Evolutionary conservation across 2,329 filamentous ascomycete species (phyloP).

Genomic region (Taxawa tesnikishii): DNA sequence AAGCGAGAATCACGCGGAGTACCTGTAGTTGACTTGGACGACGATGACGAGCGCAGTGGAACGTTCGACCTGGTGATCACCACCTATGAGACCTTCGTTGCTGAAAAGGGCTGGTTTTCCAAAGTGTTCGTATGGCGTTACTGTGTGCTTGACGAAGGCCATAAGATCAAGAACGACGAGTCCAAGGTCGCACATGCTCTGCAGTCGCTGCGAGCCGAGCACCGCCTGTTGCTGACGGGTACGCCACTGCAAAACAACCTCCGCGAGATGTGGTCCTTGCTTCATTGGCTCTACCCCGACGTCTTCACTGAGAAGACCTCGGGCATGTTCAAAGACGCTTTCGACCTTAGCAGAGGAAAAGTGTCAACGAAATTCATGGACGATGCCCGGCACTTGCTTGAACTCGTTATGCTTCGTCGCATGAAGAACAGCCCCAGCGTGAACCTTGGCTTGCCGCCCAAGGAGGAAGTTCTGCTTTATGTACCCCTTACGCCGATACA

Average conservation of each 20-base stretch:
- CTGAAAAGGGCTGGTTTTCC: conserved; percentile 37
- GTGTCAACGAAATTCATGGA: conserved; percentile 42
- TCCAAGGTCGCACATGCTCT: conserved; percentile 31
- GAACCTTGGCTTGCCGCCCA: conserved; percentile 42
- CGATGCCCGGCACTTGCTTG: conserved; percentile 38
- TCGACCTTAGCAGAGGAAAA: conserved; percentile 42
- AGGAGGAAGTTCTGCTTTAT: conserved; percentile 44
- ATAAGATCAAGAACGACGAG: conserved; percentile 38
- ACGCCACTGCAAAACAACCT: conserved; percentile 50
- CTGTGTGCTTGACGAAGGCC: conserved; percentile 41
- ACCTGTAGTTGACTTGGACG: conserved; percentile 12
- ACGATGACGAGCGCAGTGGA: conserved; percentile 10
- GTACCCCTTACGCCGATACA: conserved; percentile 48
- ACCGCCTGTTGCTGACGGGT: conserved; percentile 38
- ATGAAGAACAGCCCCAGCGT: conserved; percentile 45
- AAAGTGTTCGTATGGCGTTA: conserved; percentile 39
- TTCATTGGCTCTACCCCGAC: conserved; percentile 47
- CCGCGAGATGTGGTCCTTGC: conserved; percentile 43
- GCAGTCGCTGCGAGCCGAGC: conserved; percentile 32
- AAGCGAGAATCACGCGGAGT: conserved; percentile 13
- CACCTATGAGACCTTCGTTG: conserved; percentile 36
- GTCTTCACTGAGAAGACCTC: conserved; percentile 41
- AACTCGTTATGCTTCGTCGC: conserved; percentile 46
- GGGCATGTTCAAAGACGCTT: conserved; percentile 41
- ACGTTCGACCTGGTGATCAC: conserved; percentile 37